Base-by-base conservation (phyloP, 805 yeast species). In the Nakazawaea peltata region DNA sequence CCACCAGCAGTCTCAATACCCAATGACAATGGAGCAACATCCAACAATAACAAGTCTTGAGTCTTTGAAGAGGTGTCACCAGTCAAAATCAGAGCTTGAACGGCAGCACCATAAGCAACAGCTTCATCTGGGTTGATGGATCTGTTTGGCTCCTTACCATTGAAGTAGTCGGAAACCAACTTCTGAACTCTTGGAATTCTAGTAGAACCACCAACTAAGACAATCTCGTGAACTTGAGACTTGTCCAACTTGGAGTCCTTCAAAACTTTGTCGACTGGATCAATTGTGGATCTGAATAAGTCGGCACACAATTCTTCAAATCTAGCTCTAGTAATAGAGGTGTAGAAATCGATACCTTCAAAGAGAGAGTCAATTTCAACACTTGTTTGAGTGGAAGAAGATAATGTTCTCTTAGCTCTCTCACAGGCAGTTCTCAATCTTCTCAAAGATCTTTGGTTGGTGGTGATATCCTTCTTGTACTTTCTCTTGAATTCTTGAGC, bases 81-180 rank as follows among this genome's bases (percentile, higher is more conserved):
- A 43, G 95, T 77, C 60, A 87, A 76, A 59, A 87, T 87, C 50
- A 96, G 96, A 49, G 95, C 96, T 73, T 87, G 97, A 50, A 87
- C 96, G 45, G 96, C 96, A 51, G 97, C 97, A 81, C 97, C 96
- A 70, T 87, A 87, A 57, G 97, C 97, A 65, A 87, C 97, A 56
- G 97, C 97, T 71, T 87, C 97, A 74, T 87, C 97, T 51, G 97
- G 96, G 77, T 87, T 87, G 66, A 87, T 87, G 36, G 95, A 84
- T 71, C 79, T 83, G 74, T 85, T 85, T 67, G 94, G 95, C 69
- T 87, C 95, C 72, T 87, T 88, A 61, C 96, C 96, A 65, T 87
- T 84, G 77, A 88, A 87, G 80, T 80, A 87, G 67, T 88, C 97
- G 48, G 95, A 81, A 34, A 87, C 95, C 56, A 88, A 74, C 69